A percentile compares a stretch with the other conserved stretches of the same genome.
phyloP scores from a whole-genome alignment of 1,139 yeast species.

The Diutina pseudorugosa region DNA sequence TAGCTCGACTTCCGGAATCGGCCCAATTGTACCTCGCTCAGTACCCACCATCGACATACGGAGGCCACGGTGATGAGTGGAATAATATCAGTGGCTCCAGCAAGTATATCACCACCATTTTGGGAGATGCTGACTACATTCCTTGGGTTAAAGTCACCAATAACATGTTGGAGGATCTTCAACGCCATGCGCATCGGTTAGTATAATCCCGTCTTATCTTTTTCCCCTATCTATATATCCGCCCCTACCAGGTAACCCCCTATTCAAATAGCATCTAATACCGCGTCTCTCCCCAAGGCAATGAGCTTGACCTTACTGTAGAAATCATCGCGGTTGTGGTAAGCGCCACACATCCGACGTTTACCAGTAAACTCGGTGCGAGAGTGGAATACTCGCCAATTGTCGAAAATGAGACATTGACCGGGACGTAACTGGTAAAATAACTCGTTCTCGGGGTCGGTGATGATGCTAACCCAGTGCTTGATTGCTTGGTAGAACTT shows the following conservation, averaged over 20 bases:
- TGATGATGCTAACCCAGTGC: constrained; percentile 44
- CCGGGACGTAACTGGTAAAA: constrained; percentile 55
- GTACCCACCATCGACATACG: neutral
- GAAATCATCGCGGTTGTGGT: constrained; percentile 60
- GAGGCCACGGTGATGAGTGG: neutral
- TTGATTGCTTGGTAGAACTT: constrained; percentile 49
- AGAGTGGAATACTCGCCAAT: constrained; percentile 69
- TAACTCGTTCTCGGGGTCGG: constrained; percentile 39
- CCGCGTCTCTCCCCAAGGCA: constrained; percentile 39
- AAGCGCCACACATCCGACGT: constrained; percentile 70
- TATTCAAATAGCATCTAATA: constrained; percentile 24
- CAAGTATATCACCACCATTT: neutral
- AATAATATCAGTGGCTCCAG: neutral
- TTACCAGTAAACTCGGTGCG: constrained; percentile 52
- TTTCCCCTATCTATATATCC: neutral
- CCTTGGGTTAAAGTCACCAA: neutral
- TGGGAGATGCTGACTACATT: neutral
- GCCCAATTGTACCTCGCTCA: neutral
- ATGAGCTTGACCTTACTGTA: constrained; percentile 41
- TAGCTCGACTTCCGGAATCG: neutral
- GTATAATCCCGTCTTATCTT: neutral
- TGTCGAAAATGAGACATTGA: constrained; percentile 57
- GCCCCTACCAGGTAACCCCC: neutral
- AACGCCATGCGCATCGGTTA: neutral
- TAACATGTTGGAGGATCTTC: neutral